A percentile compares a stretch with the other conserved stretches of the same genome.
Evolutionary conservation across 768 basidiomycete genomes (phyloP).

Genomic region (Lentinula detonsa): DNA sequence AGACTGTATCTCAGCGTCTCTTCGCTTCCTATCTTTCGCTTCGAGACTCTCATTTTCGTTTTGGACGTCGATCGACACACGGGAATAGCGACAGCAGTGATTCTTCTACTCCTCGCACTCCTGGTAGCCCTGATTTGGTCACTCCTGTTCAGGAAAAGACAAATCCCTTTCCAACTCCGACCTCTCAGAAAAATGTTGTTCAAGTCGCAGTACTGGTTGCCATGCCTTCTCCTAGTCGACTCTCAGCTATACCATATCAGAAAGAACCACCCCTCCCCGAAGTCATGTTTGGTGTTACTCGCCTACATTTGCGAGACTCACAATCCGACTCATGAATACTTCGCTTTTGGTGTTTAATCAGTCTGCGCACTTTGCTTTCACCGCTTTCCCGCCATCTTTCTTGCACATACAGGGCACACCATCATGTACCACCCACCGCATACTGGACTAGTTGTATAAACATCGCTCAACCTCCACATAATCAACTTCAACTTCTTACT

Average conservation of each 20-base stretch:
- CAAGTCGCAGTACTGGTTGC: constrained; percentile 4
- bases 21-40: background rate
- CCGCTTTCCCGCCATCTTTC: background rate
- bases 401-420: background rate
- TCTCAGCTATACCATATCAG: background rate
- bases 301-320: background rate
- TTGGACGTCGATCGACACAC: background rate
- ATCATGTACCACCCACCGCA: background rate
- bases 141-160: constrained; percentile 1
- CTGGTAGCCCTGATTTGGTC: background rate
- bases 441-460: background rate
- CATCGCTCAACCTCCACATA: background rate
- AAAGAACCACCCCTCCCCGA: constrained; percentile 2
- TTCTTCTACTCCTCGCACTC: background rate
- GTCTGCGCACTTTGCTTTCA: background rate
- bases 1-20: background rate
- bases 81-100: constrained; percentile 1
- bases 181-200: background rate
- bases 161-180: background rate
- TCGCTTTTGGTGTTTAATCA: background rate
- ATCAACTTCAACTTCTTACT: background rate
- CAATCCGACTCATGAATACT: background rate
- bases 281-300: constrained; percentile 2
- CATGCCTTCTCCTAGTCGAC: constrained; percentile 2
- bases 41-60: background rate